phyloP scores from a whole-genome alignment of 306 rosid species.

The Abrus pulchellus region DNA sequence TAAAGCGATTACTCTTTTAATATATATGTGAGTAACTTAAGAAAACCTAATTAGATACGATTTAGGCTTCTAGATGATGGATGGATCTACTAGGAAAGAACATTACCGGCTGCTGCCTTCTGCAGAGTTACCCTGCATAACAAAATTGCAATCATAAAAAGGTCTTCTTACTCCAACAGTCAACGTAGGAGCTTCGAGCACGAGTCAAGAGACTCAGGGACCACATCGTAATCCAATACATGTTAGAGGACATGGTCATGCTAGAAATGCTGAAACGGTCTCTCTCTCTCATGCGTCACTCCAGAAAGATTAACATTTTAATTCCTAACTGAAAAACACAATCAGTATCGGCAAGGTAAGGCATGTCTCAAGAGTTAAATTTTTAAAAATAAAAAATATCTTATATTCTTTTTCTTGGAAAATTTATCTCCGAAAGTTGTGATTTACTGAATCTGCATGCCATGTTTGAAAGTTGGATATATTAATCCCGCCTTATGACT shows the following conservation, averaged over 20 bases:
- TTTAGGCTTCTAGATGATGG: constrained; percentile 25
- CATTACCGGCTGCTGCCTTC: background rate
- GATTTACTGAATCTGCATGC: too few species aligned
- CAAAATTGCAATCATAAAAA: background rate
- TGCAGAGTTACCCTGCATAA: background rate
- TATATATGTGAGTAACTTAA: background rate
- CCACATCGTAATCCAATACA: background rate
- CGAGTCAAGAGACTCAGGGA: background rate
- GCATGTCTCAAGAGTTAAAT: too few species aligned
- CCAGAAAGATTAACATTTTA: too few species aligned
- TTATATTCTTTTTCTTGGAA: too few species aligned
- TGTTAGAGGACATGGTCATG: background rate
- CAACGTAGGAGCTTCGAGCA: constrained; percentile 1
- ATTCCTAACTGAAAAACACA: too few species aligned
- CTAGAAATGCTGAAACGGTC: background rate
- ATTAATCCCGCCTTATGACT: background rate
- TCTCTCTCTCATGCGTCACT: background rate
- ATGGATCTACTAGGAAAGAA: background rate
- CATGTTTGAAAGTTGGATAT: background rate
- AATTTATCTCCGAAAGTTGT: too few species aligned
- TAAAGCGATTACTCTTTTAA: background rate
- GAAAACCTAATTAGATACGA: constrained; percentile 11
- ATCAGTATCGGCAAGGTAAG: too few species aligned
- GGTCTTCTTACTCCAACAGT: background rate
- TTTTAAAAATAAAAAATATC: too few species aligned